Conservation (phyloP, 2,329 filamentous ascomycete genomes). For the Trichocomaceae sp. region DNA sequence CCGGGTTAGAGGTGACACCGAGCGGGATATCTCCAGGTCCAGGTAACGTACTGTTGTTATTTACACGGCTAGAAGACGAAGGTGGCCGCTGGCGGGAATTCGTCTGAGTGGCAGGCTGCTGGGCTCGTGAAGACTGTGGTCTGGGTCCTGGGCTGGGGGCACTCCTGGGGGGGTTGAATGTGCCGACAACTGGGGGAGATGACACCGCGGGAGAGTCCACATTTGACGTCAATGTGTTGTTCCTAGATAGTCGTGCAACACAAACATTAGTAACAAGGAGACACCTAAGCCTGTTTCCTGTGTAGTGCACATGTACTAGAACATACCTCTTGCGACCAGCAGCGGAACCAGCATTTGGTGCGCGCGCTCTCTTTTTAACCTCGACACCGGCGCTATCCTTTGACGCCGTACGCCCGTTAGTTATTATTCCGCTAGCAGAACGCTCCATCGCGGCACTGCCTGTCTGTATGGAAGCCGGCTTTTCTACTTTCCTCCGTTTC, state of each 20-base stretch:
- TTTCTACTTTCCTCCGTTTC: conserved; percentile 73
- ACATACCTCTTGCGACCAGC: conserved; percentile 66
- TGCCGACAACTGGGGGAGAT: conserved; percentile 68
- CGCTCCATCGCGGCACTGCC: conserved; percentile 34
- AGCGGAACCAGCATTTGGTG: conserved; percentile 58
- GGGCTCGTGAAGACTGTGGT: conserved; percentile 62
- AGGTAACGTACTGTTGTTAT: conserved; percentile 46
- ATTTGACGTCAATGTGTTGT: conserved; percentile 43
- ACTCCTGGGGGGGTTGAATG: conserved; percentile 56
- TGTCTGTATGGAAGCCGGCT: conserved; percentile 39
- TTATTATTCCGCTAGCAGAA: conserved; percentile 31
- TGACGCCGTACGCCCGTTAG: conserved; percentile 29
- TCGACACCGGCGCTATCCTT: conserved; percentile 66
- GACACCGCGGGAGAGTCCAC: conserved; percentile 62
- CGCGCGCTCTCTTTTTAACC: conserved; percentile 64
- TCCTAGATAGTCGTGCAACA: conserved; percentile 24
- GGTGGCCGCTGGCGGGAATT: conserved; percentile 53
- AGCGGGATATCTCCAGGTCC: conserved; percentile 24
- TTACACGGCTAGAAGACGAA: conserved; percentile 53
- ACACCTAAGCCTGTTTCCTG: neutral
- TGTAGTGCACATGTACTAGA: conserved; percentile 1
- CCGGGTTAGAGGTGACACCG: conserved; percentile 22
- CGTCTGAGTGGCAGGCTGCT: conserved; percentile 67
- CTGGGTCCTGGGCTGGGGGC: conserved; percentile 55
- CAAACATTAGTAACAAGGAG: neutral